A percentile compares a stretch with the other conserved stretches of the same genome.
Evolutionary conservation across 2,329 filamentous ascomycete genomes (phyloP).

Genomic region (Fusarium sp.): DNA sequence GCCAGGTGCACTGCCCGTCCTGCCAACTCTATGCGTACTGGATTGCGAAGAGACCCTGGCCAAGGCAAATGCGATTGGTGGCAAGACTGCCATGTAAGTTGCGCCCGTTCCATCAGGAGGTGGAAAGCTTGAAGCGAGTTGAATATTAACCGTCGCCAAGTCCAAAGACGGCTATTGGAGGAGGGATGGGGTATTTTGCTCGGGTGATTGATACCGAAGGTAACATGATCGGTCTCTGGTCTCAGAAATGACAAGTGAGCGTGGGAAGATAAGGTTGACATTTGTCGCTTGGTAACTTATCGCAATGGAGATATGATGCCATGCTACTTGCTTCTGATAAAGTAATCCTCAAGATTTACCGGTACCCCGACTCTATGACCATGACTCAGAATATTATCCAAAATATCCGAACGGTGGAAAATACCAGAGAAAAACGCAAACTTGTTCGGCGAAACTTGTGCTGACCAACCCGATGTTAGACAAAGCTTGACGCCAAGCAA

Average conservation of each 20-base stretch:
- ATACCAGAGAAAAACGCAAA: not conserved
- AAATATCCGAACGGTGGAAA: slow-evolving; percentile 35
- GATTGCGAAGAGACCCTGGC: slow-evolving; percentile 50
- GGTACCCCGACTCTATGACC: not conserved
- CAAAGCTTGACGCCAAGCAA: slow-evolving; percentile 27
- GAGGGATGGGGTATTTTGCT: slow-evolving; percentile 51
- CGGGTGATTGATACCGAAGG: slow-evolving; percentile 54
- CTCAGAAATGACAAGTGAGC: slow-evolving; percentile 47
- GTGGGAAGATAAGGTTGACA: not conserved
- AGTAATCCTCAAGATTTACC: not conserved
- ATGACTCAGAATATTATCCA: not conserved
- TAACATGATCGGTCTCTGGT: slow-evolving; percentile 53
- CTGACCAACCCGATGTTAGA: slow-evolving; percentile 21
- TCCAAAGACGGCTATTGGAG: slow-evolving; percentile 52
- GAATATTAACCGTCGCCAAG: slow-evolving; percentile 34
- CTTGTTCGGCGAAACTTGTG: slow-evolving; percentile 25
- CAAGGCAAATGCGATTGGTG: slow-evolving; percentile 47
- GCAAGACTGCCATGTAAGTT: slow-evolving; percentile 52
- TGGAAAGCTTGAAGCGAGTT: slow-evolving; percentile 1
- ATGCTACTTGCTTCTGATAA: not conserved
- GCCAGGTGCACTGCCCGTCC: slow-evolving; percentile 44
- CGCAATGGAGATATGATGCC: not conserved
- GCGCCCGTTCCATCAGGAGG: not conserved
- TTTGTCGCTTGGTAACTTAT: not conserved
- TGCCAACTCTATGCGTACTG: slow-evolving; percentile 51